phyloP scores from a whole-genome alignment of 108 stramenopile species.

The Pseudonitzschia pungens region DNA sequence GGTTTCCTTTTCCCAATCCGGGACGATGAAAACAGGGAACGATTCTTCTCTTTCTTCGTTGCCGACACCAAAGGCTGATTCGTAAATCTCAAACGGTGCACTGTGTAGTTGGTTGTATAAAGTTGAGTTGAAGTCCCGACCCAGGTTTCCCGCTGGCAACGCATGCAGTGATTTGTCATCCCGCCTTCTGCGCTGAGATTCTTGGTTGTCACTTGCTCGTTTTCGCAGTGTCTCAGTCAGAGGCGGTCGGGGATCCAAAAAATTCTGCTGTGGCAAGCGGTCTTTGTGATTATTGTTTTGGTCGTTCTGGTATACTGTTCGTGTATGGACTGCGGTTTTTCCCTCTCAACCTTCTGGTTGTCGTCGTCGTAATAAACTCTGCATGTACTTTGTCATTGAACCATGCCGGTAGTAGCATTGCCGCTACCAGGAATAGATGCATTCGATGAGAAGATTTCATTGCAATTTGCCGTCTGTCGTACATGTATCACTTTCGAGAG shows the following conservation, averaged over 20 bases:
- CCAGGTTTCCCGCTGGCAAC: conserved; percentile 24
- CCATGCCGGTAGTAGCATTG: conserved; percentile 6
- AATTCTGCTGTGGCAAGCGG: not conserved
- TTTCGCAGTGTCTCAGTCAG: not conserved
- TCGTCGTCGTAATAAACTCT: not conserved
- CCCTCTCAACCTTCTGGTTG: conserved; percentile 11
- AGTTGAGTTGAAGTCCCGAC: conserved; percentile 25
- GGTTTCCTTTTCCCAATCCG: conserved; percentile 28
- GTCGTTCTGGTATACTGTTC: conserved; percentile 11
- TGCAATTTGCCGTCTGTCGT: not conserved
- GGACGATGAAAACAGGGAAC: conserved; percentile 38
- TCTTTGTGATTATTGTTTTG: not conserved
- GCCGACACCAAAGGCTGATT: conserved; percentile 16
- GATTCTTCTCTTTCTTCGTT: conserved; percentile 26
- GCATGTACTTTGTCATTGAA: not conserved
- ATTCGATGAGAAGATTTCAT: not conserved
- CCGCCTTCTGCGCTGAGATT: not conserved
- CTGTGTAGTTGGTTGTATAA: conserved; percentile 25
- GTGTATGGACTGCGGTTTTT: conserved; percentile 14
- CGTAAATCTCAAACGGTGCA: conserved; percentile 37
- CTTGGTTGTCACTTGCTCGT: conserved; percentile 9
- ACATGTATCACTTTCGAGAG: not conserved
- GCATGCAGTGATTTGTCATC: not conserved
- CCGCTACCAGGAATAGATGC: not conserved
- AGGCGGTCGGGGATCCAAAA: not conserved